Base-by-base conservation (phyloP, 2,329 filamentous ascomycete species). In the Hypoxylon sp. region DNA sequence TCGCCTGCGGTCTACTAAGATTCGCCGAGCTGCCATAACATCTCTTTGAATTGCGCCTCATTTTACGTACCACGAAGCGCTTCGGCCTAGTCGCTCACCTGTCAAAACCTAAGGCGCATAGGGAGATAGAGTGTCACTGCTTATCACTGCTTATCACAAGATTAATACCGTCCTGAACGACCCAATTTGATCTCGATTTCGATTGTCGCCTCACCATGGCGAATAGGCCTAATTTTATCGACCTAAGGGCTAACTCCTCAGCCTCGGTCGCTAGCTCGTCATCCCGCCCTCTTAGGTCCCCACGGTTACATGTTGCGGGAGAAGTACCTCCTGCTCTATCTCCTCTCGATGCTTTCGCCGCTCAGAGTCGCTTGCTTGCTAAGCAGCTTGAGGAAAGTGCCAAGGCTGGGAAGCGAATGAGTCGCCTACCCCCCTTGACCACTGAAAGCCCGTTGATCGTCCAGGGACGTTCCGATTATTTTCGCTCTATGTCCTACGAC, bases 301-400 rank as follows among this genome's bases (percentile, higher is more conserved):
- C 92, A 45, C 90, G 91, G 68, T 82, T 93, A 65, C 91, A 94
- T 79, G 85, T 92, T 63, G 91, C 91, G 63, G 93, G 93, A 68
- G 92, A 95, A 74, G 87, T 92, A 0, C 95, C 96, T 19, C 96
- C 96, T 4, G 92, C 96, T 57, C 86, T 98, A 62, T 98, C 96
- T 6, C 96, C 96, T 10, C 87, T 99, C 71, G 96, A 99, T 85
- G 95, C 95, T 51, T 97, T 99, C 78, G 95, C 95, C 21, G 86
- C 95, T 68, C 95, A 98, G 77, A 97, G 94, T 74, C 91, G 95
- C 63, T 83, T 97, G 74, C 87, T 99, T 56, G 94, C 94, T 41
- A 92, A 89, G 80, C 92, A 97, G 80, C 88, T 99, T 67, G 91
- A 97, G 79, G 91, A 96, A 73, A 90, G 88, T 70, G 87, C 89